phyloP scores from a whole-genome alignment of 805 yeast genomes.

The Starmerella potacharoeniae region DNA sequence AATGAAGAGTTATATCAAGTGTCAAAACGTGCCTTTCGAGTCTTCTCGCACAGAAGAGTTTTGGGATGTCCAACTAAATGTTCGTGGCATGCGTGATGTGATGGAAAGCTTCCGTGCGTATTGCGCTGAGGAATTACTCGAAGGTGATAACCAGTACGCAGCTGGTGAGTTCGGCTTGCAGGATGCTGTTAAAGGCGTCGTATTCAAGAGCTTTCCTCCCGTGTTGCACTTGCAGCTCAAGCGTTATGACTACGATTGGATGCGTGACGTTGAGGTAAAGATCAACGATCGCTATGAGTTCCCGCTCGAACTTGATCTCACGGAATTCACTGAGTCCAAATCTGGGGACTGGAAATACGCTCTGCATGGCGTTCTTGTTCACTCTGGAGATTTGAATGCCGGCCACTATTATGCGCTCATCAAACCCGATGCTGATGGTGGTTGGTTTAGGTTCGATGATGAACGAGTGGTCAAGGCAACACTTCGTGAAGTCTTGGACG shows the following conservation, averaged over 20 bases:
- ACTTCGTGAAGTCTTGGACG: conserved; percentile 73
- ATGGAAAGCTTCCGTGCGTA: conserved; percentile 73
- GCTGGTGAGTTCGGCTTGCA: conserved; percentile 85
- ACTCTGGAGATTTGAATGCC: conserved; percentile 87
- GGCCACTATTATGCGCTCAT: conserved; percentile 96
- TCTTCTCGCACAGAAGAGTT: conserved; percentile 85
- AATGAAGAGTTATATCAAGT: conserved; percentile 89
- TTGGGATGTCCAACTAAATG: conserved; percentile 97
- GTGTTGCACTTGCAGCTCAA: conserved; percentile 88
- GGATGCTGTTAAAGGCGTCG: conserved; percentile 94
- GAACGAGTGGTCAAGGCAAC: conserved; percentile 87
- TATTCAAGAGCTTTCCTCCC: conserved; percentile 80
- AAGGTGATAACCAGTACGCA: conserved; percentile 91
- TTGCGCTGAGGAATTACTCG: conserved; percentile 74
- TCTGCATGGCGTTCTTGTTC: conserved; percentile 89
- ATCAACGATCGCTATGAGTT: conserved; percentile 87
- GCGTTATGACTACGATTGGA: conserved; percentile 87
- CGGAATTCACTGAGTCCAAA: conserved; percentile 53
- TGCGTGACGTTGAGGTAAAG: conserved; percentile 76
- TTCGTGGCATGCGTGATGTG: conserved; percentile 64
- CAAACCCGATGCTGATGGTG: conserved; percentile 49
- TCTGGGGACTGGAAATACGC: conserved; percentile 62
- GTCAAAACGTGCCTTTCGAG: conserved; percentile 87
- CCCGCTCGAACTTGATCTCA: conserved; percentile 69
- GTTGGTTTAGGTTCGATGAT: conserved; percentile 90